These are phyloP conservation scores for Rhynchosporium graminicola DNA, from an alignment of 2,329 filamentous ascomycete genomes.

Conservation along the genomic window DNA sequence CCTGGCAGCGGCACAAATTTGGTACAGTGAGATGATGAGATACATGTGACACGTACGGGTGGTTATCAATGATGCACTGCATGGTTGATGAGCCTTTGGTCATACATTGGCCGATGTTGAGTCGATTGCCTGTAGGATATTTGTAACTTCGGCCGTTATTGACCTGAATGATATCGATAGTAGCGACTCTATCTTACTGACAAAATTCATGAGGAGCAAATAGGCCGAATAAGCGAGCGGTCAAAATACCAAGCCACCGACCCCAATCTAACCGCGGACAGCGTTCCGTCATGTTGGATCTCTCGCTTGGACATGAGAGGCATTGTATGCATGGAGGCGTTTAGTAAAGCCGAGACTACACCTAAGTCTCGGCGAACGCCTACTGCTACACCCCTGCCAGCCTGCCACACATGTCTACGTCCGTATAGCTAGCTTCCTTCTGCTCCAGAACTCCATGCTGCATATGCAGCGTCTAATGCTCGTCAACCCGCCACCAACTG, in stretches of 20 bases:
- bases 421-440: neutral
- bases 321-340: neutral
- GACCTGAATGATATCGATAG: neutral
- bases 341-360: constrained; percentile 11
- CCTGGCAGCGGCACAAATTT: neutral
- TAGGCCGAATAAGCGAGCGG: neutral
- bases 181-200: neutral
- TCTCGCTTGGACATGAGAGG: neutral
- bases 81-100: neutral
- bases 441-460: neutral
- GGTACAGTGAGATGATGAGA: neutral
- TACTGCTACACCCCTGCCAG: neutral
- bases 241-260: constrained; percentile 2
- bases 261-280: constrained; percentile 6
- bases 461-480: neutral
- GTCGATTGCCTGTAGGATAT: neutral
- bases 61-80: constrained; percentile 5
- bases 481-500: constrained; percentile 9
- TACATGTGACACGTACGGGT: constrained; percentile 12
- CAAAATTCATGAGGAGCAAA: neutral
- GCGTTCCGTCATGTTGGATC: constrained; percentile 14
- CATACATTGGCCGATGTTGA: neutral
- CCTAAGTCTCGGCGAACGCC: neutral
- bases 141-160: neutral
- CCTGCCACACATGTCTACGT: neutral